phyloP scores from a whole-genome alignment of 2,329 filamentous ascomycete species.

The Nemania diffusa region DNA sequence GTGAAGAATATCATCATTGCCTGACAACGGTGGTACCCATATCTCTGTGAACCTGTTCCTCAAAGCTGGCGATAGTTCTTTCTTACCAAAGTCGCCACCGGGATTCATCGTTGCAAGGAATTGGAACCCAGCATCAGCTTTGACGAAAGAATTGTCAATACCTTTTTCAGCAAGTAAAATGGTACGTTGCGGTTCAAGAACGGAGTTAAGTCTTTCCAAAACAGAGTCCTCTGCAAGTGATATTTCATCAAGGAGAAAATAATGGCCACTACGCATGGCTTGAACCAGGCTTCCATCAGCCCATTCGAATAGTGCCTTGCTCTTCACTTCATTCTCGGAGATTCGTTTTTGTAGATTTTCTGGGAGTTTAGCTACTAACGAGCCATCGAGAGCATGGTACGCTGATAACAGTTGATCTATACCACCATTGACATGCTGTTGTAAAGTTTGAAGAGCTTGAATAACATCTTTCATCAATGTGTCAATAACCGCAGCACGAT shows the following conservation, averaged over 20 bases:
- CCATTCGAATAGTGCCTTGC: slow-evolving; percentile 95
- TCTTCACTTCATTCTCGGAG: slow-evolving; percentile 64
- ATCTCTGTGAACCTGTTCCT: slow-evolving; percentile 98
- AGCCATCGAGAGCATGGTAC: slow-evolving; percentile 65
- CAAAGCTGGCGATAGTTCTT: slow-evolving; percentile 92
- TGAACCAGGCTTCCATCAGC: slow-evolving; percentile 91
- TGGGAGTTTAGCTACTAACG: slow-evolving; percentile 59
- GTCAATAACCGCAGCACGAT: slow-evolving; percentile 78
- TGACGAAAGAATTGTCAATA: slow-evolving; percentile 80
- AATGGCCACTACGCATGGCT: slow-evolving; percentile 89
- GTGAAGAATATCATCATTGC: slow-evolving; percentile 84
- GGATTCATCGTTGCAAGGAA: slow-evolving; percentile 99
- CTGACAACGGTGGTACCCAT: slow-evolving; percentile 91
- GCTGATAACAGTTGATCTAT: slow-evolving; percentile 66
- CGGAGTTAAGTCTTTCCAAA: slow-evolving; percentile 93
- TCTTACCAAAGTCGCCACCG: slow-evolving; percentile 97
- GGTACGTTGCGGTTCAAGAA: slow-evolving; percentile 87
- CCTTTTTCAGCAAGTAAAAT: slow-evolving; percentile 95
- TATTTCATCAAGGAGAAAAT: slow-evolving; percentile 96
- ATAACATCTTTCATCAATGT: slow-evolving; percentile 71
- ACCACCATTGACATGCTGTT: slow-evolving; percentile 54
- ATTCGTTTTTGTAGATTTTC: slow-evolving; percentile 60
- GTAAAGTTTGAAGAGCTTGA: slow-evolving; percentile 56
- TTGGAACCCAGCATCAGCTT: slow-evolving; percentile 83
- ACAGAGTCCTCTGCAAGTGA: slow-evolving; percentile 98